Conservation (phyloP, 768 basidiomycete species). For the Crassisporium funariophilum region DNA sequence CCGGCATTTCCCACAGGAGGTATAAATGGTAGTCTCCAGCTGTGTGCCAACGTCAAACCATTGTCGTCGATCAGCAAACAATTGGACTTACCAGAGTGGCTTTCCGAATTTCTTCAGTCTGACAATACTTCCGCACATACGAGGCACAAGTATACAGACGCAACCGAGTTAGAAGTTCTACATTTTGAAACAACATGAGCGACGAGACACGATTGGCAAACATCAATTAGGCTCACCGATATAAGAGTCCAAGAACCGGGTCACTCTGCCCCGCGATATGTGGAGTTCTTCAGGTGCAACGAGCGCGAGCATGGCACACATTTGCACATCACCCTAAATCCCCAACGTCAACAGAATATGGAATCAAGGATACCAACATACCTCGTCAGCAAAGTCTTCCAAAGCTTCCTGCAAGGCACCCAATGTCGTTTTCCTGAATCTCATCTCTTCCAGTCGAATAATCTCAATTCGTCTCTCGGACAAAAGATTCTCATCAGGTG, state of each 20-base stretch:
- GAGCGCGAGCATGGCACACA: constrained; percentile 71
- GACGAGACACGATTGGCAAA: background rate
- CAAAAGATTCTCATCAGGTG: constrained; percentile 2
- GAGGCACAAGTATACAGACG: constrained; percentile 69
- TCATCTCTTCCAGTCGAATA: constrained; percentile 51
- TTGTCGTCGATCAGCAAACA: background rate
- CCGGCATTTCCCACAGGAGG: constrained; percentile 67
- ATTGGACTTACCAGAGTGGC: constrained; percentile 49
- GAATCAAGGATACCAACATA: constrained; percentile 23
- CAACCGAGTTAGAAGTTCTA: constrained; percentile 66
- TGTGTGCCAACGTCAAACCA: constrained; percentile 26
- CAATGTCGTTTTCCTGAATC: constrained; percentile 58
- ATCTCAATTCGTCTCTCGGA: constrained; percentile 44
- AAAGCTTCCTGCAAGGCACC: constrained; percentile 53
- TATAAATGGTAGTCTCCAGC: constrained; percentile 75
- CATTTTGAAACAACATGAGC: background rate
- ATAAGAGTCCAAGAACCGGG: constrained; percentile 69
- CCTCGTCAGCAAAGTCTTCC: constrained; percentile 66
- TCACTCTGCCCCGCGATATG: constrained; percentile 43
- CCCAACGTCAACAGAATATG: constrained; percentile 4
- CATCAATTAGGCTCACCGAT: constrained; percentile 51
- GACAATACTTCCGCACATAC: constrained; percentile 70
- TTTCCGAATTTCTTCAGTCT: constrained; percentile 50
- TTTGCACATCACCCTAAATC: constrained; percentile 74
- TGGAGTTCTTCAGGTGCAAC: constrained; percentile 61